A percentile compares a stretch with the other conserved stretches of the same genome.
Evolutionary conservation across 2,329 filamentous ascomycete genomes (phyloP).

Genomic region (Trichoderma polysporum): DNA sequence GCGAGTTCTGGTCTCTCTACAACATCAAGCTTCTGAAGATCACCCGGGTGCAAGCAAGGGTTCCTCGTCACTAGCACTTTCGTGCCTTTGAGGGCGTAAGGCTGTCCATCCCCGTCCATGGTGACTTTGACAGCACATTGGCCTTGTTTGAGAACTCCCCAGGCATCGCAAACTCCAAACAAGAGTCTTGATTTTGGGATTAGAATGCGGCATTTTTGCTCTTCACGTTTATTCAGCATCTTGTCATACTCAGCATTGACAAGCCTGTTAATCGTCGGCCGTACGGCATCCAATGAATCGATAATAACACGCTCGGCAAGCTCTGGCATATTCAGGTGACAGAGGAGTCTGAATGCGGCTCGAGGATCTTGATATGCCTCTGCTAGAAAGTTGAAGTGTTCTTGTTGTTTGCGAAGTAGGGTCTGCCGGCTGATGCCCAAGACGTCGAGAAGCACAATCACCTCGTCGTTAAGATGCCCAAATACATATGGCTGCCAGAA

Average conservation of each 20-base stretch:
- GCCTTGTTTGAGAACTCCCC: conserved; percentile 37
- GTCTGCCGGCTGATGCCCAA: conserved; percentile 35
- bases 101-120: conserved; percentile 35
- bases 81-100: conserved; percentile 35
- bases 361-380: conserved; percentile 30
- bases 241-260: conserved; percentile 35
- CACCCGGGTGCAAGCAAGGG: conserved; percentile 44
- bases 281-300: conserved; percentile 36
- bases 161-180: conserved; percentile 41
- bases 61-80: conserved; percentile 43
- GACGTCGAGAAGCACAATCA: conserved; percentile 39
- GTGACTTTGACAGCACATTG: conserved; percentile 41
- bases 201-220: conserved; percentile 40
- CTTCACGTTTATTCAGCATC: conserved; percentile 35
- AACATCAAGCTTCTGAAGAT: conserved; percentile 43
- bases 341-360: conserved; percentile 38
- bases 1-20: conserved; percentile 37
- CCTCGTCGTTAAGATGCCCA: conserved; percentile 43
- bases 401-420: conserved; percentile 37
- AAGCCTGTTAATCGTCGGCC: conserved; percentile 29
- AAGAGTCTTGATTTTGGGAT: conserved; percentile 39
- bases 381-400: conserved; percentile 37
- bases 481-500: conserved; percentile 38
- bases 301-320: conserved; percentile 41
- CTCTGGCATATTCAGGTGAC: conserved; percentile 33